Conservation (phyloP, 2,329 filamentous ascomycete species). For the Byssoonygena ceratinophila region DNA sequence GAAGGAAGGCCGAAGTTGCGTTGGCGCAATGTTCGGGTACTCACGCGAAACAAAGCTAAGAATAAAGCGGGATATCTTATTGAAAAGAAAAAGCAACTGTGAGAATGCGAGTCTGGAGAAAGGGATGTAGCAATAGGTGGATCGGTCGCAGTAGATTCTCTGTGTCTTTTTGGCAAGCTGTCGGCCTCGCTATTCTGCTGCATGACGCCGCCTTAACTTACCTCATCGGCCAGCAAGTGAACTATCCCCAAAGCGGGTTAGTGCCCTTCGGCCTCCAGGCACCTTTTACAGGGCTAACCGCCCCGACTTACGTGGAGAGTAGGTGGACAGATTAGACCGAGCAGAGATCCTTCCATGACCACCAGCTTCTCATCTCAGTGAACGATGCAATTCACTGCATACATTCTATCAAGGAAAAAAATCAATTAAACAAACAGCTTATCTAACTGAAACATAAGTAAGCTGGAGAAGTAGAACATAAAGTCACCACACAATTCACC, state of each 20-base stretch:
- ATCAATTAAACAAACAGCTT: not conserved
- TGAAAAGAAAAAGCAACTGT: too few species aligned
- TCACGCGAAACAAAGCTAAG: not conserved
- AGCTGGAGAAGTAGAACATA: too few species aligned
- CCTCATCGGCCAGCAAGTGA: not conserved
- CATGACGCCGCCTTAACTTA: constrained; percentile 20
- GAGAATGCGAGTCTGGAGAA: too few species aligned
- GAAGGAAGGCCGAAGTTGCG: too few species aligned
- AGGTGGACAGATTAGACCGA: too few species aligned
- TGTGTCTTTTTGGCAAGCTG: not conserved
- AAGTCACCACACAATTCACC: constrained; percentile 26
- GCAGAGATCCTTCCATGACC: too few species aligned
- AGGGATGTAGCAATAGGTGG: not conserved
- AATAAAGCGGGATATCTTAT: not conserved
- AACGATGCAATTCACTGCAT: too few species aligned
- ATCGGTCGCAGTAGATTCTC: not conserved
- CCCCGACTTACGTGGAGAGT: too few species aligned
- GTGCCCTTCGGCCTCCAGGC: not conserved
- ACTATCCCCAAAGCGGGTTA: not conserved
- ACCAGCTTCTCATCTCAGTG: too few species aligned
- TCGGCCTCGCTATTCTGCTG: constrained; percentile 23
- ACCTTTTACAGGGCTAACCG: too few species aligned
- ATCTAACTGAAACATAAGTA: too few species aligned
- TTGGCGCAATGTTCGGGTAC: too few species aligned
- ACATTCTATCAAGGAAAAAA: not conserved